phyloP scores from a whole-genome alignment of 768 basidiomycete genomes.

The Russula dissimulans region DNA sequence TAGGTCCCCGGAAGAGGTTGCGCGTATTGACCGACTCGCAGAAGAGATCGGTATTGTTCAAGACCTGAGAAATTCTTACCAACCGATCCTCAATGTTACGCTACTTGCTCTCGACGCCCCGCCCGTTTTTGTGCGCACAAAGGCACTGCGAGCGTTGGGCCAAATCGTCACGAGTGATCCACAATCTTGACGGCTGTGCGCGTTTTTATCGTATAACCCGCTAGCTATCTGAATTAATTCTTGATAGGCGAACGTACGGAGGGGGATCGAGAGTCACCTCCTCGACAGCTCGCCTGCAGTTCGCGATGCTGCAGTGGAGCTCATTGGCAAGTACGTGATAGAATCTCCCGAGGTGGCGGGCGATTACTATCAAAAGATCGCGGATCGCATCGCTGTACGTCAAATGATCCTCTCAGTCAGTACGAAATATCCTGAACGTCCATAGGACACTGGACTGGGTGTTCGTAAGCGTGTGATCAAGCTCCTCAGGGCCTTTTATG shows the following conservation, averaged over 20 bases:
- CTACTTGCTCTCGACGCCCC: constrained; percentile 74
- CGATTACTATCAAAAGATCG: constrained; percentile 82
- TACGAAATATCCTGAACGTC: not conserved
- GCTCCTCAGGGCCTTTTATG: constrained; percentile 76
- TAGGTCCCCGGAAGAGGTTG: constrained; percentile 64
- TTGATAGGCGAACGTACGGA: constrained; percentile 62
- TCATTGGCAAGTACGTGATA: constrained; percentile 96
- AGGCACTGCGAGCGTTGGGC: constrained; percentile 83
- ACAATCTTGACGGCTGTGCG: constrained; percentile 67
- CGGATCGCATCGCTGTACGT: constrained; percentile 82
- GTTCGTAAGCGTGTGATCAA: constrained; percentile 97
- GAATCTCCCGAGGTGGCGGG: constrained; percentile 81
- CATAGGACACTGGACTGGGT: constrained; percentile 84
- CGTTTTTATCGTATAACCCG: not conserved
- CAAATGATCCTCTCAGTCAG: not conserved
- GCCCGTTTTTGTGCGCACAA: constrained; percentile 87
- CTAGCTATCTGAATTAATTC: constrained; percentile 3
- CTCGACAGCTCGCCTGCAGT: constrained; percentile 90
- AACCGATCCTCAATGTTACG: constrained; percentile 73
- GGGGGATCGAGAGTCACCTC: constrained; percentile 82
- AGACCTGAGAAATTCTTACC: constrained; percentile 68
- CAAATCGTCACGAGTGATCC: constrained; percentile 83
- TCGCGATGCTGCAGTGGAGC: constrained; percentile 91
- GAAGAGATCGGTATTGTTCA: constrained; percentile 75
- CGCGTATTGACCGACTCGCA: constrained; percentile 56